phyloP scores from a whole-genome alignment of 768 basidiomycete species.

The Phaeolepiota aurea region DNA sequence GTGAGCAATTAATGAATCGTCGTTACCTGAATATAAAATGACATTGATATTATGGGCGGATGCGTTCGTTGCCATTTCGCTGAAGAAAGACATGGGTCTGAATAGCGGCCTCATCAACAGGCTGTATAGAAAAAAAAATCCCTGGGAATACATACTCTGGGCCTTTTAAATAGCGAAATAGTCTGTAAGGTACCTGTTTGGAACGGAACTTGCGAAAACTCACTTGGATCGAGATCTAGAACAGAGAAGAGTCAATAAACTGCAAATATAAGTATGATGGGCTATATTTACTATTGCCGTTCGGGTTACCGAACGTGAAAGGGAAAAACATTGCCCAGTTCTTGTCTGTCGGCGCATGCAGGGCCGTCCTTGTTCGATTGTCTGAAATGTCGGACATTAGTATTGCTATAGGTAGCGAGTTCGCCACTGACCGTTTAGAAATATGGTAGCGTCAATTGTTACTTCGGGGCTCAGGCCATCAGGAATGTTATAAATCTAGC shows the following conservation, averaged over 20 bases:
- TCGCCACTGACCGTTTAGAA: constrained; percentile 47
- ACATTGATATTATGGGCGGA: constrained; percentile 40
- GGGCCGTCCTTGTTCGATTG: constrained; percentile 42
- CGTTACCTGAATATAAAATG: constrained; percentile 62
- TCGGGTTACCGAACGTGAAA: constrained; percentile 28
- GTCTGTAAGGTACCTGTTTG: constrained; percentile 4
- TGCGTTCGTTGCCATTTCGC: constrained; percentile 59
- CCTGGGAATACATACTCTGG: not conserved
- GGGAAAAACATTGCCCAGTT: constrained; percentile 30
- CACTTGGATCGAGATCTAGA: too few species aligned
- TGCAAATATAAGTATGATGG: too few species aligned
- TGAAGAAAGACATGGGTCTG: constrained; percentile 57
- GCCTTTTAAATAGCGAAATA: constrained; percentile 28
- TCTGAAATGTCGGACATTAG: constrained; percentile 30
- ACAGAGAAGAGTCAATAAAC: too few species aligned
- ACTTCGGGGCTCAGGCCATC: constrained; percentile 48
- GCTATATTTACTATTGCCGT: constrained; percentile 18
- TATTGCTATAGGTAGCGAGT: not conserved
- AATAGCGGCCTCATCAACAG: constrained; percentile 1
- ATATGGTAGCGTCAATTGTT: constrained; percentile 41
- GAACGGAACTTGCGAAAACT: constrained; percentile 7
- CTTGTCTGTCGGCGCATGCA: constrained; percentile 62
- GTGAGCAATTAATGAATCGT: constrained; percentile 60
- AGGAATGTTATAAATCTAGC: constrained; percentile 46
- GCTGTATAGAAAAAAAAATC: not conserved